Conservation (phyloP, 179 eudicot species). For the Beta macrorhiza region DNA sequence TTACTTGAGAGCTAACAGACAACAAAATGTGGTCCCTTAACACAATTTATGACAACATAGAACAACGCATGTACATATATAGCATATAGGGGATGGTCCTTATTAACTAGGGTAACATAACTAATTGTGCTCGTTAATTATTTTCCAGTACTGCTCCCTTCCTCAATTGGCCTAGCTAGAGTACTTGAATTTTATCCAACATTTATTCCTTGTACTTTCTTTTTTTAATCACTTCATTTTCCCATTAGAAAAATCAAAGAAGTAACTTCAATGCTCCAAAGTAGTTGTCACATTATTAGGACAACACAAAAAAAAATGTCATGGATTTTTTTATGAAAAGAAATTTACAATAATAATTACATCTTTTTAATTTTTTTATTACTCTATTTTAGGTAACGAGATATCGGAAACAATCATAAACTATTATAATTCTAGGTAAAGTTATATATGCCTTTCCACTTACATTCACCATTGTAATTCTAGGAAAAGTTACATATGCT, state of each 20-base stretch:
- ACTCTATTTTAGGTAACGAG: no score
- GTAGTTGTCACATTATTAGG: not conserved
- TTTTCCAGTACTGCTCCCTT: slow-evolving; percentile 5
- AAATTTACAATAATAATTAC: no score
- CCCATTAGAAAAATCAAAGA: not conserved
- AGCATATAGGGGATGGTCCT: not conserved
- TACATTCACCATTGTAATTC: no score
- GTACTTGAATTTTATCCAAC: slow-evolving; percentile 20
- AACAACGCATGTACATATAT: not conserved
- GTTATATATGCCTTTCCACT: no score
- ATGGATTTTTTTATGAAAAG: no score
- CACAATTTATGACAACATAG: not conserved
- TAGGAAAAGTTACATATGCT: no score
- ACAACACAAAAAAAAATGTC: not conserved
- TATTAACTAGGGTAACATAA: slow-evolving; percentile 10
- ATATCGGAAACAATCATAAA: no score
- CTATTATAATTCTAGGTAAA: no score
- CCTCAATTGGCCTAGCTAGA: slow-evolving; percentile 7
- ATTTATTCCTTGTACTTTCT: slow-evolving; percentile 23
- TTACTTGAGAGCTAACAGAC: not conserved
- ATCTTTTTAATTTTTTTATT: no score
- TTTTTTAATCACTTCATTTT: not conserved
- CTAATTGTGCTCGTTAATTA: not conserved
- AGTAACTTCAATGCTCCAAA: not conserved
- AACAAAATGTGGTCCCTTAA: slow-evolving; percentile 7